Evolutionary conservation across 2,329 filamentous ascomycete species (phyloP), one percentile per base, ranked within the genome.

Genomic region (Colletotrichum costaricense): DNA sequence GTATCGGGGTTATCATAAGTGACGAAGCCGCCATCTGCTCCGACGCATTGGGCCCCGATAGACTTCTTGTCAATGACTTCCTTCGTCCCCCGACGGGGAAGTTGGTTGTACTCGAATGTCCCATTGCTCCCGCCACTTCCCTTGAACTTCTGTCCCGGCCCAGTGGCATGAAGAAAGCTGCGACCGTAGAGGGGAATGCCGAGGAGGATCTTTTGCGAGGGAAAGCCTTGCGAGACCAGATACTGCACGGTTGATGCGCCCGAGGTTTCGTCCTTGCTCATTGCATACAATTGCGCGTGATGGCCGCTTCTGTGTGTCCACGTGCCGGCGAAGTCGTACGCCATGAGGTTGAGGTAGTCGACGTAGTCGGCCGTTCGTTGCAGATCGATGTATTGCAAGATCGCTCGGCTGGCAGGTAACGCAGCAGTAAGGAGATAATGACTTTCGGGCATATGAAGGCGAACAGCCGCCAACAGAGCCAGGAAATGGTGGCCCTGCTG

Each of bases 1-100:
- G 93, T 95, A 56, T 92, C 89, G 4, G 92, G 91, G 76, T 93
- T 95, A 81, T 97, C 94, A 80, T 96, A 97, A 2, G 90, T 93
- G 55, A 96, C 90, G 76, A 95, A 95, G 0, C 93, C 94, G 3
- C 93, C 93, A 77, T 95, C 93, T 2, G 88, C 91, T 6, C 93
- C 93, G 2, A 91, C 84, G 77, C 93, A 96, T 77, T 90, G 93
- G 6, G 94, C 93, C 22, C 93, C 93, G 14, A 92, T 91, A 33
- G 89, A 84, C 22, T 89, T 85, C 76, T 89, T 89, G 81, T 97
- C 93, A 22, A 94, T 86, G 57, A 88, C 84, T 80, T 96, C 94
- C 77, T 89, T 88, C 28, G 92, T 87, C 5, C 87, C 87, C 35
- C 83, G 84, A 42, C 88, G 82, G 24, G 94, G 94, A 8, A 97